Base-by-base conservation (phyloP, 2,329 filamentous ascomycete species). In the Fusarium compactum region DNA sequence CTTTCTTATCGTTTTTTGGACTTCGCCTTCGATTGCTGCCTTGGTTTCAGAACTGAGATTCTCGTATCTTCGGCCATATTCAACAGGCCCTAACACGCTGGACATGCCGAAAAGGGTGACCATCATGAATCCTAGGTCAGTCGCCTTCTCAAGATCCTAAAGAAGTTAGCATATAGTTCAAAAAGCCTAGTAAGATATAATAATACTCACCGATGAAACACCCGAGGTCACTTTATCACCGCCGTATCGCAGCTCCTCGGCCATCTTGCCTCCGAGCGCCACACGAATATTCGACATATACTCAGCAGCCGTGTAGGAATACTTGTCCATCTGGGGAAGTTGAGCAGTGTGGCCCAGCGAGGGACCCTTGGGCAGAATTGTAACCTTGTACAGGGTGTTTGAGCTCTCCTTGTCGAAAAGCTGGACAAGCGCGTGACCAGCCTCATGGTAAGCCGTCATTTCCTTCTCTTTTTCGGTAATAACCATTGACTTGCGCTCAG, bases 401-500 rank as follows among this genome's bases (percentile, higher is more conserved):
- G 91, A 89, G 40, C 89, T 89, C 61, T 92, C 90, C 69, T 85
- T 85, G 65, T 92, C 90, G 73, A 95, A 94, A 76, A 98, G 90
- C 59, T 92, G 91, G 63, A 98, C 93, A 18, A 99, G 88, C 11
- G 96, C 94, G 80, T 99, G 96, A 4, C 96, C 96, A 59, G 95
- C 97, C 82, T 99, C 96, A 77, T 97, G 94, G 77, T 97, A 97
- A 2, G 94, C 94, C n/a, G 95, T 97, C 86, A 94, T 91, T 74
- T 96, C 88, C 84, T 97, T 98, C 82, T 99, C 96, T 82, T 97
- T 94, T 70, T 95, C 90, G 45, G 92, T 92, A 59, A 99, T 95
- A 59, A 98, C 88, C 82, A 95, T 94, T 73, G 91, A 97, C 79
- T 91, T 92, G 78, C 91, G 90, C 83, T 99, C 96, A 4, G 95